phyloP scores from a whole-genome alignment of 108 stramenopile genomes.

The Cyclotella choctawhatcheeana region DNA sequence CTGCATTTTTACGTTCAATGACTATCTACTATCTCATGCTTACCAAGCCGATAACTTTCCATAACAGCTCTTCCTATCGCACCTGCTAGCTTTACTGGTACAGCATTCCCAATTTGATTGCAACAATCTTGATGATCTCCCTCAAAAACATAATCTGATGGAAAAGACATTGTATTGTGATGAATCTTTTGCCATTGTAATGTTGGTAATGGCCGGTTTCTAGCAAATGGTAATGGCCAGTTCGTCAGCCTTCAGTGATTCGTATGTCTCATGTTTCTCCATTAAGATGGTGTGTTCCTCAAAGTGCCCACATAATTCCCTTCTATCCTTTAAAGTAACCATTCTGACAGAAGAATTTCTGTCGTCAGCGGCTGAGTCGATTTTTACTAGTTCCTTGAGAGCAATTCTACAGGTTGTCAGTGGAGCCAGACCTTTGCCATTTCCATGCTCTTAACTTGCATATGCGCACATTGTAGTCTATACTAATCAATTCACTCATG shows the following conservation, averaged over 20 bases:
- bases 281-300: constrained; percentile 4
- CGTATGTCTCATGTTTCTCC: constrained; percentile 9
- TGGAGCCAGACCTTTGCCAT: not conserved
- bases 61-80: constrained; percentile 42
- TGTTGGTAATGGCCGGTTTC: constrained; percentile 47
- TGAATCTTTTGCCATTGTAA: constrained; percentile 28
- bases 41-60: constrained; percentile 26
- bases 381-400: not conserved
- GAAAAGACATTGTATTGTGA: constrained; percentile 53
- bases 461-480: not conserved
- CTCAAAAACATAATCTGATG: constrained; percentile 36
- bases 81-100: constrained; percentile 48
- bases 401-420: not conserved
- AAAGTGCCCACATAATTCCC: constrained; percentile 19
- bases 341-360: no score
- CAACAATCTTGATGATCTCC: constrained; percentile 30
- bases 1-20: no score
- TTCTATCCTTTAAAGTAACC: constrained; percentile 2
- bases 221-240: no score
- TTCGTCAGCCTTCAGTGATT: constrained; percentile 3
- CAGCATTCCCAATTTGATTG: constrained; percentile 65
- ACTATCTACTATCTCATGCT: no score
- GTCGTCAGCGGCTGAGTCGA: not conserved
- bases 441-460: not conserved
- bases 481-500: constrained; percentile 21